Conservation (phyloP, 2,329 filamentous ascomycete genomes). For the Phyllosticta ampelicida region DNA sequence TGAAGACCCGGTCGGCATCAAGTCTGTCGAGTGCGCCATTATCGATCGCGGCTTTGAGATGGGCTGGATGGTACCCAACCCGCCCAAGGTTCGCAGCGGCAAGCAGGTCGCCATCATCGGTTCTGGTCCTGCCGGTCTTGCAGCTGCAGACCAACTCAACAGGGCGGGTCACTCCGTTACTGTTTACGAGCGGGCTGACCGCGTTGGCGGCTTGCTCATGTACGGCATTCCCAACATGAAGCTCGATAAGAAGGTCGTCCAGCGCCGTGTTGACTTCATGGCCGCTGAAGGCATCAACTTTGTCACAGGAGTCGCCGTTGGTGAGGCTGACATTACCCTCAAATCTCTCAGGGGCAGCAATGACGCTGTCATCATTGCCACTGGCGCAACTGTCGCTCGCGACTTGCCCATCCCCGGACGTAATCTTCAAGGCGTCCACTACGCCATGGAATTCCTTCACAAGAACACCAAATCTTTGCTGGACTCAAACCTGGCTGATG, state of each 20-base stretch:
- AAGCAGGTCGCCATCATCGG: conserved; percentile 85
- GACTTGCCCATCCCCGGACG: conserved; percentile 86
- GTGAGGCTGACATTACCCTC: conserved; percentile 58
- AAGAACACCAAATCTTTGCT: conserved; percentile 96
- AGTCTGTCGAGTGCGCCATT: conserved; percentile 95
- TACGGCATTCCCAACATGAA: conserved; percentile 99
- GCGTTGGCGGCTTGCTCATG: conserved; percentile 86
- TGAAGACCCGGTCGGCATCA: conserved; percentile 94
- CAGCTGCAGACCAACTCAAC: conserved; percentile 88
- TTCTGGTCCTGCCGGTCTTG: conserved; percentile 84
- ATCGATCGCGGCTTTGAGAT: conserved; percentile 96
- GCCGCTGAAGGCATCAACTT: conserved; percentile 77
- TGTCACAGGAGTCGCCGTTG: conserved; percentile 66
- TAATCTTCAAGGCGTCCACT: conserved; percentile 83
- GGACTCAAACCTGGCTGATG: conserved; percentile 76
- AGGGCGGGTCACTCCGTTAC: conserved; percentile 80
- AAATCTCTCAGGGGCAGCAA: conserved; percentile 61
- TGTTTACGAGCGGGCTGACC: conserved; percentile 86
- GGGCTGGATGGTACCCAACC: conserved; percentile 90
- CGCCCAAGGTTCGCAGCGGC: conserved; percentile 69
- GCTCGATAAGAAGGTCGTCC: conserved; percentile 93
- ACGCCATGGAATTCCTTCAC: conserved; percentile 94
- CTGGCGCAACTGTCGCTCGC: conserved; percentile 84
- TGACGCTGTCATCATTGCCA: conserved; percentile 82
- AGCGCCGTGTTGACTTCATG: conserved; percentile 93